Evolutionary conservation across 2,329 filamentous ascomycete genomes (phyloP).

Genomic region (Didymella lethalis): DNA sequence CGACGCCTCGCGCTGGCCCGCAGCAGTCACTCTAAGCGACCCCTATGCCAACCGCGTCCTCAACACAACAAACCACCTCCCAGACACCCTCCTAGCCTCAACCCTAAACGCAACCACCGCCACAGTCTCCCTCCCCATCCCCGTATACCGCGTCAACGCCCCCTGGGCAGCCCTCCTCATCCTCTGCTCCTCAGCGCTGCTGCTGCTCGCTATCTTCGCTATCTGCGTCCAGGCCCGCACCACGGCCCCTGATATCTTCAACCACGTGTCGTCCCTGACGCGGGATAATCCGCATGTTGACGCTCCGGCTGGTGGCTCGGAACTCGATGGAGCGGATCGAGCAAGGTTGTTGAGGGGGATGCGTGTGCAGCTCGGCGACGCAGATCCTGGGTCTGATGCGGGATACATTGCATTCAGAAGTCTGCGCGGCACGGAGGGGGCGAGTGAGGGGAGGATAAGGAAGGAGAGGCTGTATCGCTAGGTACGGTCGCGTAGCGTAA

Average conservation of each 20-base stretch:
- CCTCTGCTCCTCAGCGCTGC: not conserved
- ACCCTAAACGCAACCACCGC: not conserved
- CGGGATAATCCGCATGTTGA: not conserved
- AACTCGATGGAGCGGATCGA: not conserved
- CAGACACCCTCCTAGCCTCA: not conserved
- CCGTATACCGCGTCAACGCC: not conserved
- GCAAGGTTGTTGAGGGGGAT: not conserved
- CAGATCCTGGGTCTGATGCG: not conserved
- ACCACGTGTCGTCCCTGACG: not conserved
- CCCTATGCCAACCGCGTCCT: not conserved
- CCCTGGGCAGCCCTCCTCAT: not conserved
- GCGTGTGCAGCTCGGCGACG: not conserved
- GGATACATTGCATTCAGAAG: not conserved
- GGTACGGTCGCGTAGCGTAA: too few species aligned
- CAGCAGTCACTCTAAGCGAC: not conserved
- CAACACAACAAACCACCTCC: not conserved
- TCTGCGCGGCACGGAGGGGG: not conserved
- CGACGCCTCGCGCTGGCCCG: not conserved
- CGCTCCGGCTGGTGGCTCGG: not conserved
- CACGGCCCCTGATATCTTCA: not conserved
- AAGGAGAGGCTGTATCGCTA: not conserved
- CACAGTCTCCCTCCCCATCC: not conserved
- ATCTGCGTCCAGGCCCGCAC: not conserved
- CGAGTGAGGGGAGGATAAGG: not conserved
- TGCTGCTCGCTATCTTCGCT: not conserved